These are phyloP conservation scores for Asterophora parasitica DNA, from an alignment of 768 basidiomycete species.

Conservation along the genomic window DNA sequence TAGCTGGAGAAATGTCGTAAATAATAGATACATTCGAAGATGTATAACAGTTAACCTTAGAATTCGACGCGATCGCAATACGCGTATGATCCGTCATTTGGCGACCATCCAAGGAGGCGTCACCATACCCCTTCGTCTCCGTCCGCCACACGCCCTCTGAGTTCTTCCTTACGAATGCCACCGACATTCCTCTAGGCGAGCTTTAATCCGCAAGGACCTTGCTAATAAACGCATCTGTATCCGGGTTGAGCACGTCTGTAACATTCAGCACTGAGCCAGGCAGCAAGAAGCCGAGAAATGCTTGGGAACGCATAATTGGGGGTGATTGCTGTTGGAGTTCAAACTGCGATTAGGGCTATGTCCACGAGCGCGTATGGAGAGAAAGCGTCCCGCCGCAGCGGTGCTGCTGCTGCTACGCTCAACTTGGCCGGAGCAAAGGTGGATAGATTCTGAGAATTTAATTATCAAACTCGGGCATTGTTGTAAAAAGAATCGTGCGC, in stretches of 20 bases:
- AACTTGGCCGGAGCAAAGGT: no score
- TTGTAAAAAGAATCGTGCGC: no score
- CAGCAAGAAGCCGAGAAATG: neutral
- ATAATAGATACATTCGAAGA: neutral
- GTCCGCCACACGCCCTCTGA: constrained; percentile 20
- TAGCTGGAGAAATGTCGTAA: constrained; percentile 9
- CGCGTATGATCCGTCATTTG: constrained; percentile 20
- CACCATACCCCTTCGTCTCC: constrained; percentile 26
- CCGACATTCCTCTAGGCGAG: constrained; percentile 22
- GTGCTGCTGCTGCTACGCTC: no score
- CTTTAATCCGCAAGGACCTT: constrained; percentile 21
- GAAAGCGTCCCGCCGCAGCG: no score
- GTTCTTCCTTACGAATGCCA: constrained; percentile 22
- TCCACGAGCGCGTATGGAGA: no score
- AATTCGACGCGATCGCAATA: constrained; percentile 25
- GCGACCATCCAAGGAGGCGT: constrained; percentile 16
- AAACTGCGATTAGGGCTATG: no score
- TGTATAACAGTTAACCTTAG: constrained; percentile 17
- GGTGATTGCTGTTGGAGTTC: no score
- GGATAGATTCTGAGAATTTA: no score
- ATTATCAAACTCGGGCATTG: no score
- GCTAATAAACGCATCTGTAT: constrained; percentile 19
- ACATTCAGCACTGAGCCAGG: neutral
- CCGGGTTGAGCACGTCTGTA: constrained; percentile 11
- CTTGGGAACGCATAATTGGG: neutral